Percentiles rank a stretch among this genome's conserved stretches.
Conservation (phyloP, 2,329 filamentous ascomycete species). For the Teratosphaeria destructans region DNA sequence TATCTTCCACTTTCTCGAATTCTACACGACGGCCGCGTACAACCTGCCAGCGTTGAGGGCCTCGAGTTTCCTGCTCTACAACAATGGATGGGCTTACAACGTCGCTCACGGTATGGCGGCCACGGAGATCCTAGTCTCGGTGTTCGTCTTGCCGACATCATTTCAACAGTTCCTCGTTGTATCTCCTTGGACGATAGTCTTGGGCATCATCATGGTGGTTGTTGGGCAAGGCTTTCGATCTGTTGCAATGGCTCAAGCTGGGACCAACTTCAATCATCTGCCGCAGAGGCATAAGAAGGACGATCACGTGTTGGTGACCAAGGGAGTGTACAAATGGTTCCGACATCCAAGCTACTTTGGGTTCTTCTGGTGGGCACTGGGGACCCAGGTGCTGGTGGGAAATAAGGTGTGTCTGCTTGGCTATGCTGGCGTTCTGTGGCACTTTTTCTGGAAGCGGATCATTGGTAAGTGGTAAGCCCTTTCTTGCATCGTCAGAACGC, state of each 20-base stretch:
- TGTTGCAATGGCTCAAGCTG: conserved; percentile 81
- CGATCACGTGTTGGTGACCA: conserved; percentile 71
- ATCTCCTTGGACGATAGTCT: conserved; percentile 35
- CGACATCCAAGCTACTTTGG: conserved; percentile 93
- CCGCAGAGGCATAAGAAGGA: conserved; percentile 60
- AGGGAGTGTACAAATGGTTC: conserved; percentile 64
- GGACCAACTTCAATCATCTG: conserved; percentile 79
- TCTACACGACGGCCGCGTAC: conserved; percentile 75
- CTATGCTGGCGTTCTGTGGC: conserved; percentile 70
- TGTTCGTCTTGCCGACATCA: conserved; percentile 15
- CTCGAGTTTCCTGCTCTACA: conserved; percentile 69
- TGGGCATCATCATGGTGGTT: conserved; percentile 54
- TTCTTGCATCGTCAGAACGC: no score
- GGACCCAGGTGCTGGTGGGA: conserved; percentile 81
- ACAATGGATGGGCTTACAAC: conserved; percentile 76
- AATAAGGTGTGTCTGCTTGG: conserved; percentile 68
- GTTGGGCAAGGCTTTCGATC: conserved; percentile 67
- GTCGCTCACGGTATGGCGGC: conserved; percentile 69
- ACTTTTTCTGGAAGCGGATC: conserved; percentile 71
- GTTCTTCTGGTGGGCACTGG: conserved; percentile 97
- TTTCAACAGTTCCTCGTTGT: conserved; percentile 35
- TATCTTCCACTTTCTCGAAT: conserved; percentile 92
- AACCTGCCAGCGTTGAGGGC: conserved; percentile 66
- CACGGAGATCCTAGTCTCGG: conserved; percentile 57
- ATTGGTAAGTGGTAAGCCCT: conserved; percentile 36